Evolutionary conservation across 2,329 filamentous ascomycete genomes (phyloP).

Genomic region (Uncinocarpus reesii): DNA sequence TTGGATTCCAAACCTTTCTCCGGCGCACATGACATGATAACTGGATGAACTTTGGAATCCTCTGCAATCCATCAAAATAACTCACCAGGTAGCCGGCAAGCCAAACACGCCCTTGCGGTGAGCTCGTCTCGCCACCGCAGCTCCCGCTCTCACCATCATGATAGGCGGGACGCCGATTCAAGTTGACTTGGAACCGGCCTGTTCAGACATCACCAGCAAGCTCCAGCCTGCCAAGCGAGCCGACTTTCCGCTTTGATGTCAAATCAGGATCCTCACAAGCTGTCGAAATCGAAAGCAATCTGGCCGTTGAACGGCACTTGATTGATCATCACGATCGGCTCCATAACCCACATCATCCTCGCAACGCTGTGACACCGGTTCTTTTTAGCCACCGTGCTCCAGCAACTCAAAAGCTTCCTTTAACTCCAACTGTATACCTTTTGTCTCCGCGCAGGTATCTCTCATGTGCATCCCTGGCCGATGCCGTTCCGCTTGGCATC

Average conservation of each 20-base stretch:
- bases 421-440: neutral
- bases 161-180: too few relatives aligned
- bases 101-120: too few relatives aligned
- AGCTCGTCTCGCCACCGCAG: too few relatives aligned
- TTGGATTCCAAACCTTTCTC: too few relatives aligned
- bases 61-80: too few relatives aligned
- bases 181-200: too few relatives aligned
- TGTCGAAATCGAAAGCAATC: neutral
- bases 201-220: neutral
- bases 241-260: neutral
- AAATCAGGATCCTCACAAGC: neutral
- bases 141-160: too few relatives aligned
- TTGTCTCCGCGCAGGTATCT: neutral
- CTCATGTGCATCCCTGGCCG: neutral
- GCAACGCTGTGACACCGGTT: neutral
- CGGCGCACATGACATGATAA: too few relatives aligned
- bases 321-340: neutral
- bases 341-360: neutral
- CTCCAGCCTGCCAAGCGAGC: neutral
- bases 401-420: slow-evolving; percentile 4
- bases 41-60: too few relatives aligned
- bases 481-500: neutral
- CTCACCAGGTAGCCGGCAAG: too few relatives aligned
- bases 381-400: neutral
- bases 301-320: neutral